Evolutionary conservation across 345 rosid species (phyloP).

Genomic region (Euphorbia lathyris): DNA sequence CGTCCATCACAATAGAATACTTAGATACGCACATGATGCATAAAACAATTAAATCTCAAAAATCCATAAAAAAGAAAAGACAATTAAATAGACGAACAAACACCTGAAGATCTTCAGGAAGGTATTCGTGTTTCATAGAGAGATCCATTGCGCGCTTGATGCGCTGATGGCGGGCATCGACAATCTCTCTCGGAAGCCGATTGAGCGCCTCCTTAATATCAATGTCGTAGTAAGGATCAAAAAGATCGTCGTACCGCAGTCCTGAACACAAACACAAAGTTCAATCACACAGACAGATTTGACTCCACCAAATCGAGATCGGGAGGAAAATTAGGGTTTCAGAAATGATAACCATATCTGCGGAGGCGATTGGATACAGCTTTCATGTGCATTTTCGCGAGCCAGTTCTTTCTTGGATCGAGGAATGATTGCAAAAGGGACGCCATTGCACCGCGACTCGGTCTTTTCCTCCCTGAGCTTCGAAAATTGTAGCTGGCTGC

Average conservation of each 20-base stretch:
- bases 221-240: conserved; percentile 74
- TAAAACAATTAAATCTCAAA: background rate
- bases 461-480: background rate
- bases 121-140: conserved; percentile 96
- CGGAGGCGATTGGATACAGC: conserved; percentile 64
- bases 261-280: conserved; percentile 36
- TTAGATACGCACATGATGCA: no score
- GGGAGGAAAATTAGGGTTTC: conserved; percentile 27
- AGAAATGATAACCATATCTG: conserved; percentile 48
- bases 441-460: conserved; percentile 31
- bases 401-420: conserved; percentile 71
- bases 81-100: background rate
- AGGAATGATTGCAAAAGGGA: conserved; percentile 43
- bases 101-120: conserved; percentile 77
- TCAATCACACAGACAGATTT: background rate
- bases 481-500: background rate
- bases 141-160: conserved; percentile 99
- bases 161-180: conserved; percentile 94
- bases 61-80: background rate
- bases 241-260: conserved; percentile 86
- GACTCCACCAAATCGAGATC: background rate
- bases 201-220: conserved; percentile 85
- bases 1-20: background rate
- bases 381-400: conserved; percentile 78
- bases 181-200: conserved; percentile 82